phyloP scores from a whole-genome alignment of 2,329 filamentous ascomycete genomes.

The Verruconis gallopava region DNA sequence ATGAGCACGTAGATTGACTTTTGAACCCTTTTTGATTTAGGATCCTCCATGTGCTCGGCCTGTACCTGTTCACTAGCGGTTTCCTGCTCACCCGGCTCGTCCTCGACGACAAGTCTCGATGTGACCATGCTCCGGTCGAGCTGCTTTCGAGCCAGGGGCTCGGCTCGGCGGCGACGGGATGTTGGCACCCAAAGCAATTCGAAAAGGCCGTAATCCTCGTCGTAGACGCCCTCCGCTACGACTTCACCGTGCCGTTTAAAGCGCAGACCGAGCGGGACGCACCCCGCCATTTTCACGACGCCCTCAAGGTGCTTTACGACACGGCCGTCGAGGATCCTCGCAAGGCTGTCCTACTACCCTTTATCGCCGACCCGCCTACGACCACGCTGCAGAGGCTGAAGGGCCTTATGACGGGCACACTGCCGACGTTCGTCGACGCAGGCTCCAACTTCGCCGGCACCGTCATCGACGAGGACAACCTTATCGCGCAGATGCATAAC shows the following conservation, averaged over 20 bases:
- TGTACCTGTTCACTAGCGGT: conserved; percentile 87
- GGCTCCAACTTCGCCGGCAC: conserved; percentile 93
- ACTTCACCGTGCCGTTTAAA: conserved; percentile 77
- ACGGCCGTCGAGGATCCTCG: conserved; percentile 59
- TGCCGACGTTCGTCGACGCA: conserved; percentile 87
- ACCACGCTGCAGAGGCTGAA: conserved; percentile 86
- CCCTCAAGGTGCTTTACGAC: conserved; percentile 76
- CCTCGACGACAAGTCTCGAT: conserved; percentile 63
- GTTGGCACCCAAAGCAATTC: conserved; percentile 94
- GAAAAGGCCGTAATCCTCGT: conserved; percentile 82
- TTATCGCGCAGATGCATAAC: conserved; percentile 50
- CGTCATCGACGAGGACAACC: conserved; percentile 85
- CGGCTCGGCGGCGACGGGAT: conserved; percentile 47
- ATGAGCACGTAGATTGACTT: no score
- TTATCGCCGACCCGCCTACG: conserved; percentile 94
- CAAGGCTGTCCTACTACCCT: conserved; percentile 81
- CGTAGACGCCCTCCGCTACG: conserved; percentile 88
- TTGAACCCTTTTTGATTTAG: no score
- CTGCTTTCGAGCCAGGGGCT: conserved; percentile 19
- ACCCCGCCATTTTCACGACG: conserved; percentile 66
- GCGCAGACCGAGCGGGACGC: conserved; percentile 34
- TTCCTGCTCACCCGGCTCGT: conserved; percentile 84
- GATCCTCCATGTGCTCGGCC: conserved; percentile 61
- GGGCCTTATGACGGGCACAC: conserved; percentile 83
- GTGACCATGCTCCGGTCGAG: conserved; percentile 53